Evolutionary conservation across 2,329 filamentous ascomycete genomes (phyloP), one percentile per base, ranked within the genome.

Genomic region (Phaeomoniella chlamydospora): DNA sequence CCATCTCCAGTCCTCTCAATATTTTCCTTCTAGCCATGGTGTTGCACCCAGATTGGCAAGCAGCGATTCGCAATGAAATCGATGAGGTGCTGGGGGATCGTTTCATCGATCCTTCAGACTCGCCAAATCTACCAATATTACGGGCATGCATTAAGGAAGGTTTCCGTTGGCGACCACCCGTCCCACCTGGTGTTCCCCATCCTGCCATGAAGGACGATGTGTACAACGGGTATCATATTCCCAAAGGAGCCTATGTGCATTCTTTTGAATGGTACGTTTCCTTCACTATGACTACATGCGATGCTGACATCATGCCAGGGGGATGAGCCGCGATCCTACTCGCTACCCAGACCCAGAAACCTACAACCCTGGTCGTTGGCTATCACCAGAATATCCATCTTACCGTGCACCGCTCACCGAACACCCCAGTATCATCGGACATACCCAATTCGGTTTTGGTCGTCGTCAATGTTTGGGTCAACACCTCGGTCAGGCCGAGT

Each of bases 201-300:
- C 64, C 67, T 42, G 63, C 62, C 39, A 65, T 68, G 43, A 58
- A 55, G n/a, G 65, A 69, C 40, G 64, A 68, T 35, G 56, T 60
- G 41, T 69, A 61, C 45, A 54, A 57, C 22, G 65, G 63, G 12
- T 67, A 61, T 42, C 64, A 61, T 49, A 62, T 69, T 18, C 55
- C 59, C 18, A 69, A 68, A 49, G 65, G 65, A 17, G 59, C 59
- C 4, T 50, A 58, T 15, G 56, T 63, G 26, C 49, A 62, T 12
- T 57, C 59, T 1, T 46, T 62, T 13, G 58, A 63, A 39, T 61
- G 58, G 57, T 56, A 33, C 38, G 52, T 42, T n/a, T n/a, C 3
- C 5, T 4, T 18, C 32, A 32, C 9, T 14, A 9, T 14, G 9
- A 32, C 12, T 9, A 6, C 30, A 6, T 32, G n/a, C 32, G 6